Evolutionary conservation across 2,329 filamentous ascomycete genomes (phyloP), one percentile per base, ranked within the genome.

Genomic region (Ceratocystis lukuohia): DNA sequence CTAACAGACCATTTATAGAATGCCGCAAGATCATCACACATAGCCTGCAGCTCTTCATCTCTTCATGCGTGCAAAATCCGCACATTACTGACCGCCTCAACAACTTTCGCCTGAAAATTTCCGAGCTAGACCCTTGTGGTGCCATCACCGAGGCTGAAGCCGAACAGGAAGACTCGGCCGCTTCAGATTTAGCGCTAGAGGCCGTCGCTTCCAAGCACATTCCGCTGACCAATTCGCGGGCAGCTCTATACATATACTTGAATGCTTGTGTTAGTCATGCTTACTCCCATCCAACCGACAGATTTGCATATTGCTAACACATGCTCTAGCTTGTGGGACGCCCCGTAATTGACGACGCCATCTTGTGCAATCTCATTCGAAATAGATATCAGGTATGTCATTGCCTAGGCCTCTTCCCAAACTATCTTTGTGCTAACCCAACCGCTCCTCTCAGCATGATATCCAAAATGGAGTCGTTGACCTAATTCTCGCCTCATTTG

Each of bases 401-500:
- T 25, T n/a, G n/a, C 30, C 8, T n/a, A 10, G 45, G 6, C 44
- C 28, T 33, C 30, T 22, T 44, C 7, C n/a, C 1, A 41, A 22
- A 4, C 30, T 68, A 10, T 5, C 10, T 5, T 44, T 33, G 44
- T 20, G 3, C 48, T 67, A 8, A 30, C 44, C 62, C 64, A 33
- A 1, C 46, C 6, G 6, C 45, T 20, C 3, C 65, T 41, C 20
- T 3, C 65, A 91, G 82, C 88, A 88, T 48, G 88, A 96, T 71
- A 81, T 88, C 53, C 88, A 93, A 74, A 82, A 84, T 12, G 85
- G 91, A 57, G 85, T 89, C 0, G 84, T 91, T 65, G 91, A 96
- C 71, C 80, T 97, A 1, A 88, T 97, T 53, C 82, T 93, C 8
- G 90, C 91, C 1, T 87, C 91, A 0, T 97, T 99, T 72, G 92